Conservation (phyloP, 1,284 basidiomycete species). For the Coniophora puteana region DNA sequence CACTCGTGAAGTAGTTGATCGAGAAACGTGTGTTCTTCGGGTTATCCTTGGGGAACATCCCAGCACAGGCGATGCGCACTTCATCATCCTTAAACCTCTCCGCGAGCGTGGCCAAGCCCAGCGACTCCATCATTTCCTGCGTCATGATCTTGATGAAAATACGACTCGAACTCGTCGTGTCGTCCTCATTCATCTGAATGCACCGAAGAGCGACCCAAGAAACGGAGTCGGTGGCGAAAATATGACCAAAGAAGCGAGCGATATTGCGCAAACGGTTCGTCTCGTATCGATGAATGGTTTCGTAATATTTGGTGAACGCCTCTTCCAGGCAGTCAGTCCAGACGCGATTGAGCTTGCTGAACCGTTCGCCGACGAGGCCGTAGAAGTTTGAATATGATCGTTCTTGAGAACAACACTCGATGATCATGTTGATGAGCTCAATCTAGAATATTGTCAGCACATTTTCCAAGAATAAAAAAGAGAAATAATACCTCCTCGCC, state of each 20-base stretch:
- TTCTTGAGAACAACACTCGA: constrained; percentile 99
- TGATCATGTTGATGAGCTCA: constrained; percentile 97
- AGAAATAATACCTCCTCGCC: constrained; percentile 77
- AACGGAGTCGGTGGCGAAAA: constrained; percentile 82
- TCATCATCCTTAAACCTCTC: constrained; percentile 88
- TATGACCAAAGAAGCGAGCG: constrained; percentile 92
- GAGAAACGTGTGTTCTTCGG: constrained; percentile 97
- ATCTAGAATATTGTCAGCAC: constrained; percentile 46
- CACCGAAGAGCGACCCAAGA: constrained; percentile 86
- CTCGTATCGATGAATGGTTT: constrained; percentile 97
- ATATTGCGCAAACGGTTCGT: constrained; percentile 98
- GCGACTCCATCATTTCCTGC: constrained; percentile 89
- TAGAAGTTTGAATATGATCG: constrained; percentile 96
- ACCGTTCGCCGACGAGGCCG: constrained; percentile 92
- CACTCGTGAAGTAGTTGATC: constrained; percentile 97
- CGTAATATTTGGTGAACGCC: constrained; percentile 90
- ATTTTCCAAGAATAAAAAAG: neutral
- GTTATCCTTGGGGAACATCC: constrained; percentile 95
- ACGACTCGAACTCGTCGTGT: constrained; percentile 93
- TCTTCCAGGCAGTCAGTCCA: constrained; percentile 91
- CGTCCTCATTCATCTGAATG: constrained; percentile 95
- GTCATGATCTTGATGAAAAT: constrained; percentile 98
- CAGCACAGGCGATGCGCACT: constrained; percentile 68
- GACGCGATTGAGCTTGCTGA: constrained; percentile 91
- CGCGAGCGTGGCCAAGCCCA: constrained; percentile 82